These are phyloP conservation scores for Choanephora cucurbitarum DNA, from an alignment of 371 early-diverging fungal genomes.

Conservation along the genomic window DNA sequence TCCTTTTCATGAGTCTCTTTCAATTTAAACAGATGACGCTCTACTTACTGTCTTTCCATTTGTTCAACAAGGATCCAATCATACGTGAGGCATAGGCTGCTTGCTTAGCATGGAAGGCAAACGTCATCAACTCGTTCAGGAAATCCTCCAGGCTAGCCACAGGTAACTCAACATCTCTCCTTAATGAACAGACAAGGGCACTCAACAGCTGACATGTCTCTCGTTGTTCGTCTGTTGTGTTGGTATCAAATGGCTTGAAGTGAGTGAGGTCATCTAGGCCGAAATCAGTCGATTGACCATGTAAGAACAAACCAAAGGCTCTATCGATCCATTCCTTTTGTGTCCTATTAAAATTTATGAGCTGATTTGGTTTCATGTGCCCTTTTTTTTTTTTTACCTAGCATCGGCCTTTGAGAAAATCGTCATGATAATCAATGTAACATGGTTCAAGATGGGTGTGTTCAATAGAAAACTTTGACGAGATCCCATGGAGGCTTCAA, in stretches of 20 bases:
- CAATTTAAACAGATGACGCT: too few relatives aligned
- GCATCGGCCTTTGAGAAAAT: constrained; percentile 50
- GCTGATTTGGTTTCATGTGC: background rate
- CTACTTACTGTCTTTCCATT: constrained; percentile 56
- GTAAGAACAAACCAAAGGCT: constrained; percentile 49
- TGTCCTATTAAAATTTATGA: constrained; percentile 12
- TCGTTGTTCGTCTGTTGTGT: constrained; percentile 37
- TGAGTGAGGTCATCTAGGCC: background rate
- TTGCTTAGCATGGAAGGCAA: constrained; percentile 47
- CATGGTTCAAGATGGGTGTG: constrained; percentile 35
- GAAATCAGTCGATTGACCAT: constrained; percentile 43
- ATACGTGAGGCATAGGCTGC: constrained; percentile 48
- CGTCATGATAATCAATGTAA: constrained; percentile 48
- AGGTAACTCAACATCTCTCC: constrained; percentile 60
- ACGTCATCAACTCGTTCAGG: constrained; percentile 45
- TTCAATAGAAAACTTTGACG: constrained; percentile 29
- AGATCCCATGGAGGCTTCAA: constrained; percentile 43
- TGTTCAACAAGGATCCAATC: constrained; percentile 64
- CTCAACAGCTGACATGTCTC: constrained; percentile 51
- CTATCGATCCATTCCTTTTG: constrained; percentile 53
- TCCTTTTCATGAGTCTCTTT: too few relatives aligned
- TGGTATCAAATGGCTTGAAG: constrained; percentile 14
- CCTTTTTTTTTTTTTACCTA: constrained; percentile 26
- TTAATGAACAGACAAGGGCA: constrained; percentile 55
- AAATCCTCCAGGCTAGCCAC: constrained; percentile 51